phyloP scores from a whole-genome alignment of 1,284 basidiomycete species.

The Pseudozyma pruni region DNA sequence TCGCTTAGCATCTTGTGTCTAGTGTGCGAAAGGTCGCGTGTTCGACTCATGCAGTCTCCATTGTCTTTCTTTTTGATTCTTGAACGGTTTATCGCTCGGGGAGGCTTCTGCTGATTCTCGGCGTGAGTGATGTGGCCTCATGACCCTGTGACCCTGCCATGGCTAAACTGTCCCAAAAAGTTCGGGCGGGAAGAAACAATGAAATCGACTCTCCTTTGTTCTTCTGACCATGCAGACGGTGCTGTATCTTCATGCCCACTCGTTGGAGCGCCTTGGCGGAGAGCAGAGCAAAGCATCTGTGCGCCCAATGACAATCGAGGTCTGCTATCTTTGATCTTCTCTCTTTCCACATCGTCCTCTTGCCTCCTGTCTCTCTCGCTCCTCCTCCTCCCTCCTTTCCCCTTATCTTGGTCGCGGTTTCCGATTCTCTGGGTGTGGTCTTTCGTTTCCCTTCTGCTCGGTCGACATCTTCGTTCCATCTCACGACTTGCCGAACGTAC shows the following conservation, averaged over 20 bases:
- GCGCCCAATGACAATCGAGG: background rate
- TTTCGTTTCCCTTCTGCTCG: background rate
- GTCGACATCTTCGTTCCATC: background rate
- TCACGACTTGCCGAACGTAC: background rate
- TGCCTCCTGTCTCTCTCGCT: background rate
- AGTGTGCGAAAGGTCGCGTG: constrained; percentile 56
- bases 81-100: constrained; percentile 2
- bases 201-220: background rate
- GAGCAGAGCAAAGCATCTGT: too few relatives aligned
- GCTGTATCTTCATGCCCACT: too few relatives aligned
- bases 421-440: constrained; percentile 3
- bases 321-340: background rate
- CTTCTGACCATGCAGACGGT: too few relatives aligned
- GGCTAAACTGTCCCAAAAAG: constrained; percentile 4
- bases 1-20: constrained; percentile 50
- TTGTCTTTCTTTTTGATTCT: constrained; percentile 1
- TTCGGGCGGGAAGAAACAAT: background rate
- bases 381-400: background rate
- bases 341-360: background rate
- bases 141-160: constrained; percentile 16
- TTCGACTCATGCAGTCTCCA: constrained; percentile 60
- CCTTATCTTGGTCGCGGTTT: background rate
- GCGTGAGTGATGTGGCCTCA: constrained; percentile 6
- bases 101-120: constrained; percentile 14
- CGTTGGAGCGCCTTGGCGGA: too few relatives aligned